A percentile compares a stretch with the other conserved stretches of the same genome.
Conservation (phyloP, 257 asterid species). For the Primulina huaijiensis region DNA sequence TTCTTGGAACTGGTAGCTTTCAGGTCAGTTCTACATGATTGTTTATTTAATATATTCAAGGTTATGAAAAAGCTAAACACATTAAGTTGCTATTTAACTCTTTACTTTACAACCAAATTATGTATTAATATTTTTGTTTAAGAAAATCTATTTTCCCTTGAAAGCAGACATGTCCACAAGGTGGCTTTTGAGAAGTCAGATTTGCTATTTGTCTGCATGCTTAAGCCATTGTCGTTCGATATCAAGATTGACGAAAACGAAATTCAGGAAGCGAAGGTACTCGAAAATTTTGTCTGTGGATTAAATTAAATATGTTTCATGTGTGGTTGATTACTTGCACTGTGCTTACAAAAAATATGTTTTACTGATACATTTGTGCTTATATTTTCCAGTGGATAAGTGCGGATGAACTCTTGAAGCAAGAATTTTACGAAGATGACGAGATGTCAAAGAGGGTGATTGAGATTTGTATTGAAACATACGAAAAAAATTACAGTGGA, state of each 20-base stretch:
- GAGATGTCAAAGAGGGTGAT: conserved; percentile 35
- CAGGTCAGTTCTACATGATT: conserved; percentile 18
- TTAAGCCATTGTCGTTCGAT: conserved; percentile 38
- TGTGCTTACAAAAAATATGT: not conserved
- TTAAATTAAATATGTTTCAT: too few relatives aligned
- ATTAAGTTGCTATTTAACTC: too few relatives aligned
- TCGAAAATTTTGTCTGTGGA: not conserved
- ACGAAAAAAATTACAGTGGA: conserved; percentile 25
- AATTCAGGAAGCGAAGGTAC: conserved; percentile 41
- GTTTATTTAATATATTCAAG: not conserved
- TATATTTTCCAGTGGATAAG: conserved; percentile 31
- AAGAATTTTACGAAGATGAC: conserved; percentile 37
- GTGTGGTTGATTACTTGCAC: too few relatives aligned
- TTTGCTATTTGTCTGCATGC: conserved; percentile 47
- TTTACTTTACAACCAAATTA: too few relatives aligned
- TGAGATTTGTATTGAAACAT: conserved; percentile 31
- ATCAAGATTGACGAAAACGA: conserved; percentile 36
- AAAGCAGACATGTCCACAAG: conserved; percentile 37
- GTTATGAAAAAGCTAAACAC: not conserved
- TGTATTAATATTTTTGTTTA: too few relatives aligned
- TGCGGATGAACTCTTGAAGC: conserved; percentile 33
- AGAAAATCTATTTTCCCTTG: not conserved
- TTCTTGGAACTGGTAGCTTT: conserved; percentile 38
- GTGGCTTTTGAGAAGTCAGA: conserved; percentile 46
- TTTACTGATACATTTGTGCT: not conserved